phyloP scores from a whole-genome alignment of 1,139 yeast genomes.

The Protomyces lactucae-debilis region DNA sequence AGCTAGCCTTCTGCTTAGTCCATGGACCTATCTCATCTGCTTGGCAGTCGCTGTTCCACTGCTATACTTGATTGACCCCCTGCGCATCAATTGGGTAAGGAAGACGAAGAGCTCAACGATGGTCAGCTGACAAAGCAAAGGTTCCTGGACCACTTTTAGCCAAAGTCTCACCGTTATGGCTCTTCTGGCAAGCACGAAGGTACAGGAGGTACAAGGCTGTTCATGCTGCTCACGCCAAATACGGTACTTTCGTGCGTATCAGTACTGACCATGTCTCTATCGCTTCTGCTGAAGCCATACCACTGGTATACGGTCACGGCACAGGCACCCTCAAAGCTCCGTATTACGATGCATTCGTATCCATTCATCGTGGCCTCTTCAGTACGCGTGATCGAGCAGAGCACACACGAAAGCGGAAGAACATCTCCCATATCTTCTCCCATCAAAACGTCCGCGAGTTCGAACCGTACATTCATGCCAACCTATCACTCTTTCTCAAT shows the following conservation, averaged over 20 bases:
- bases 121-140: not conserved
- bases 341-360: slow-evolving; percentile 24
- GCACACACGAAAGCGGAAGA: slow-evolving; percentile 25
- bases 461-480: slow-evolving; percentile 17
- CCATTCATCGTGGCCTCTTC: slow-evolving; percentile 20
- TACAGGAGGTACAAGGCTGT: slow-evolving; percentile 3
- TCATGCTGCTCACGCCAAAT: slow-evolving; percentile 6
- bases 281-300: slow-evolving; percentile 16
- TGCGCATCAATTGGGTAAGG: slow-evolving; percentile 5
- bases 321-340: slow-evolving; percentile 18
- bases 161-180: slow-evolving; percentile 20
- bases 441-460: slow-evolving; percentile 18
- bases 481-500: slow-evolving; percentile 9
- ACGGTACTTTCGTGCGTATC: slow-evolving; percentile 20
- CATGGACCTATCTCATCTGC: slow-evolving; percentile 1
- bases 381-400: slow-evolving; percentile 24
- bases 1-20: not conserved
- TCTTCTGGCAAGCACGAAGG: slow-evolving; percentile 13
- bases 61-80: not conserved
- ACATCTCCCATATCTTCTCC: slow-evolving; percentile 10
- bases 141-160: slow-evolving; percentile 48
- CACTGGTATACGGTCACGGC: slow-evolving; percentile 23
- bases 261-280: slow-evolving; percentile 25
- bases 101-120: not conserved
- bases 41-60: not conserved